These are phyloP conservation scores for Aspergillus mulundensis DNA, from an alignment of 495 filamentous ascomycete species.

Conservation along the genomic window DNA sequence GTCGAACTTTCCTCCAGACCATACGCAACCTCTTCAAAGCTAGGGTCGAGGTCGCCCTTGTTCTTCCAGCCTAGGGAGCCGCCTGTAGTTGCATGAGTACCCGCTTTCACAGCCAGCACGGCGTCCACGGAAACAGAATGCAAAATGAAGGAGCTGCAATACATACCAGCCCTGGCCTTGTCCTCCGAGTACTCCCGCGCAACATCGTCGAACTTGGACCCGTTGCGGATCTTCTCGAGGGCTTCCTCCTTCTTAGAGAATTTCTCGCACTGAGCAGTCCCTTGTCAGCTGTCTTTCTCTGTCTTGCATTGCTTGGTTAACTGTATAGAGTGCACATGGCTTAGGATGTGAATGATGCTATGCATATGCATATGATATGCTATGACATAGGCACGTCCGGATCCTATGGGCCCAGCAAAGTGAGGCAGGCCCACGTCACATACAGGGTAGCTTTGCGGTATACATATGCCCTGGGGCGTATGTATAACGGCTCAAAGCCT, in stretches of 20 bases:
- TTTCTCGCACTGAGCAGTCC: constrained; percentile 69
- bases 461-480: no score
- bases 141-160: neutral
- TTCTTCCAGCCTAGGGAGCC: constrained; percentile 82
- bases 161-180: constrained; percentile 74
- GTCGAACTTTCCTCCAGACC: constrained; percentile 73
- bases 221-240: constrained; percentile 67
- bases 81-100: constrained; percentile 39
- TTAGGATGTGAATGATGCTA: neutral
- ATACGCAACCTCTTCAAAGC: constrained; percentile 80
- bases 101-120: neutral
- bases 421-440: no score
- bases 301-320: neutral
- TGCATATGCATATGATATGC: neutral
- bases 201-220: constrained; percentile 84
- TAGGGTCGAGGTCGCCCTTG: constrained; percentile 64
- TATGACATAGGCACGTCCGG: neutral
- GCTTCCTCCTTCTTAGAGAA: constrained; percentile 86
- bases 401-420: no score
- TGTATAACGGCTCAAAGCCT: neutral
- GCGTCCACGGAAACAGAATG: neutral
- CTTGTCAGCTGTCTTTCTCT: neutral
- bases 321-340: no score
- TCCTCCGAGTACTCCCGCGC: constrained; percentile 84
- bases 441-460: no score